Percentiles rank a stretch among this genome's conserved stretches.
These are phyloP conservation scores for Gynostemma pentaphyllum DNA, from an alignment of 306 rosid species.

Conservation along the genomic window DNA sequence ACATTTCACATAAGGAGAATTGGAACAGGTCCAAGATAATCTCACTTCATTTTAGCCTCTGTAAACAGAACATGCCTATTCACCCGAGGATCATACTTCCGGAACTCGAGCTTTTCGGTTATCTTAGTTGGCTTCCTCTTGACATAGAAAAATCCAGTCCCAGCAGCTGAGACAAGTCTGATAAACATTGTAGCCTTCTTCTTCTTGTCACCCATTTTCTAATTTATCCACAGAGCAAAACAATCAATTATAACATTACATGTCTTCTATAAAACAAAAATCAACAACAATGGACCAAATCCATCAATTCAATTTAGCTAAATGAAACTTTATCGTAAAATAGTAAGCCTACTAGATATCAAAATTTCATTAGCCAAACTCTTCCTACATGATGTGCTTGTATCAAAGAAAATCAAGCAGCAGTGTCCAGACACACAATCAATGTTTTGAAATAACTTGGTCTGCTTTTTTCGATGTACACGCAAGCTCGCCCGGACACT, in stretches of 20 bases:
- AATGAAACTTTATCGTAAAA: not conserved
- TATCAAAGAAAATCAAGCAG: not conserved
- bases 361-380: not conserved
- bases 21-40: not conserved
- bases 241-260: not conserved
- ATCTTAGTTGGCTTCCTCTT: conserved; percentile 77
- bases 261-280: not conserved
- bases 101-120: conserved; percentile 75
- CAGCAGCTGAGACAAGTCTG: too few species aligned
- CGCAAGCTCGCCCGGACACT: too few species aligned
- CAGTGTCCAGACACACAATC: not conserved
- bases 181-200: too few species aligned
- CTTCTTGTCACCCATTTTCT: conserved; percentile 67
- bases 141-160: too few species aligned
- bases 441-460: not conserved
- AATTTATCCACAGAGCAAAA: conserved; percentile 11
- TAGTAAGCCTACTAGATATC: too few species aligned
- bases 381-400: not conserved
- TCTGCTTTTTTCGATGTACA: too few species aligned
- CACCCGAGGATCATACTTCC: conserved; percentile 72
- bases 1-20: not conserved
- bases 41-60: conserved; percentile 91
- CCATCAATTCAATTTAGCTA: not conserved
- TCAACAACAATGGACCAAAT: not conserved
- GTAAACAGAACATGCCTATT: conserved; percentile 80